phyloP scores from a whole-genome alignment of 2,329 filamentous ascomycete genomes.

The Cladosporium sp. region DNA sequence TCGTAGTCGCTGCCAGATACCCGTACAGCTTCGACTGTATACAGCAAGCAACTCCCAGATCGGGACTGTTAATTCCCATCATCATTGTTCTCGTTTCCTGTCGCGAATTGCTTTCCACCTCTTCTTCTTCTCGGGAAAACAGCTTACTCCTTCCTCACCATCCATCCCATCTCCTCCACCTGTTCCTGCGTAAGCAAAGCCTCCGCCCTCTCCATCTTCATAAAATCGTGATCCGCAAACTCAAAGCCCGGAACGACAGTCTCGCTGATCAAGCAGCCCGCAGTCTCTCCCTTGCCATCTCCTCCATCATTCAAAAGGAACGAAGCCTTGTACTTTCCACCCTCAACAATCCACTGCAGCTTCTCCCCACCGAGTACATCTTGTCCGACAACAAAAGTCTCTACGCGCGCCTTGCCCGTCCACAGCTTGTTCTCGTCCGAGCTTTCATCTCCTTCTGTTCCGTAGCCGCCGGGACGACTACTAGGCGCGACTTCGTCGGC shows the following conservation, averaged over 20 bases:
- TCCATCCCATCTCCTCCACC: slow-evolving; percentile 45
- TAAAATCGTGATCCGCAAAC: slow-evolving; percentile 63
- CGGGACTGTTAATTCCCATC: neutral
- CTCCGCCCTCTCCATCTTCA: slow-evolving; percentile 48
- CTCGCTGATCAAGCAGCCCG: slow-evolving; percentile 62
- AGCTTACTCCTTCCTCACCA: slow-evolving; percentile 32
- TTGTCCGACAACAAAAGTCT: slow-evolving; percentile 60
- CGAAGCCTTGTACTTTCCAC: slow-evolving; percentile 63
- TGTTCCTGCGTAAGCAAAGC: slow-evolving; percentile 51
- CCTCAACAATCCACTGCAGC: slow-evolving; percentile 66
- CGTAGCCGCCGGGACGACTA: slow-evolving; percentile 24
- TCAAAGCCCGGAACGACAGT: slow-evolving; percentile 67
- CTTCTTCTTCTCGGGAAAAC: neutral
- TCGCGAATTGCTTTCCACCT: too few species aligned
- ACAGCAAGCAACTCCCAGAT: neutral
- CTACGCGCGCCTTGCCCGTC: slow-evolving; percentile 47
- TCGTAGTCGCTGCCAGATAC: neutral
- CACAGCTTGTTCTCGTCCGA: slow-evolving; percentile 38
- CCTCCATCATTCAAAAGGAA: slow-evolving; percentile 51
- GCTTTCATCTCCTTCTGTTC: slow-evolving; percentile 43
- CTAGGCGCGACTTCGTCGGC: slow-evolving; percentile 41
- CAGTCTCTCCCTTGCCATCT: slow-evolving; percentile 33
- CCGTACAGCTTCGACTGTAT: slow-evolving; percentile 1
- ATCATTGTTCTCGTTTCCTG: neutral
- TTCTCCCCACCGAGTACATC: slow-evolving; percentile 56